phyloP scores from a whole-genome alignment of 1,139 yeast genomes.

The Sugiyamaella novakii region DNA sequence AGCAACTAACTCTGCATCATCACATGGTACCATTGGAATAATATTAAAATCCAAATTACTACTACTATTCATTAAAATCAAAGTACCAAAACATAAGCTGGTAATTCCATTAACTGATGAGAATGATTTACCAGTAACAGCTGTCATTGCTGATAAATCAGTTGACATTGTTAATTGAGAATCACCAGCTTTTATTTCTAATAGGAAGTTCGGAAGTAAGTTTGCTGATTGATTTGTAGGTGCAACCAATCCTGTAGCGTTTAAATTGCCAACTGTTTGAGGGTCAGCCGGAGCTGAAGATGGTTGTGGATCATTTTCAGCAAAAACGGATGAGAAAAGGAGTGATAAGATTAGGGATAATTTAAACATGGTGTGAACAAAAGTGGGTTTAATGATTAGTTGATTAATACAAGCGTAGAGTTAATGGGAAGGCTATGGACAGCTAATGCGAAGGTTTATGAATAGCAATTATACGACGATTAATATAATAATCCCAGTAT shows the following conservation, averaged over 20 bases:
- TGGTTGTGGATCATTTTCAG: no score
- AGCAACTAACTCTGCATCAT: constrained; percentile 32
- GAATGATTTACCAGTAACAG: constrained; percentile 30
- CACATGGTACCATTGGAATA: constrained; percentile 40
- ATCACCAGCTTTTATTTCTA: constrained; percentile 24
- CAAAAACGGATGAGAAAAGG: not conserved
- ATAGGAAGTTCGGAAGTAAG: constrained; percentile 24
- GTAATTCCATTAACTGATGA: constrained; percentile 28
- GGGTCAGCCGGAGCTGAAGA: constrained; percentile 20
- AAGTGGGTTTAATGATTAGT: not conserved
- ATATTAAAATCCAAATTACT: constrained; percentile 28
- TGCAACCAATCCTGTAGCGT: constrained; percentile 27
- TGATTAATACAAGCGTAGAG: no score
- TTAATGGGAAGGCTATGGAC: no score
- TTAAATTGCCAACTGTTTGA: constrained; percentile 24
- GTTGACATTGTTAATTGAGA: constrained; percentile 27
- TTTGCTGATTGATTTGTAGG: constrained; percentile 29
- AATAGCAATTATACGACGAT: no score
- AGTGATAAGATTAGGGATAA: not conserved
- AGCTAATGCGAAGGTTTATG: no score
- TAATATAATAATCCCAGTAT: no score
- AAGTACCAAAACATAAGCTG: constrained; percentile 34
- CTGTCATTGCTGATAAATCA: constrained; percentile 34
- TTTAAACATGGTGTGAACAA: no score
- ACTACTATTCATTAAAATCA: constrained; percentile 25